Evolutionary conservation across 75 land plant species (phyloP).

Genomic region (Picea sitchensis): DNA sequence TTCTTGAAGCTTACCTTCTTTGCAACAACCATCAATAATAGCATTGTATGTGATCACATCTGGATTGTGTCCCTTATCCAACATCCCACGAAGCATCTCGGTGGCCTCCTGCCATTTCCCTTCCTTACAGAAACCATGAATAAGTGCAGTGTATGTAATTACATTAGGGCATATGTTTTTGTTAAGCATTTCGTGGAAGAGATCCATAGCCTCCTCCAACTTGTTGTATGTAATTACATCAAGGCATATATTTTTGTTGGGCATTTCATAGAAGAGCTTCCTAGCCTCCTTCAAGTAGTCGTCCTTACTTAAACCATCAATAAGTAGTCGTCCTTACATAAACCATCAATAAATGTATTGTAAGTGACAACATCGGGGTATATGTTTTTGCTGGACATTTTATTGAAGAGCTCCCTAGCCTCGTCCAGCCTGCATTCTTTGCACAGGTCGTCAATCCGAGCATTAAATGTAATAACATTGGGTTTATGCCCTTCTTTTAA

Average conservation of each 20-base stretch:
- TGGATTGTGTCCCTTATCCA: background rate
- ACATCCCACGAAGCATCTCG: background rate
- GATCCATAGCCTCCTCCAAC: background rate
- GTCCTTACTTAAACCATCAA: no score
- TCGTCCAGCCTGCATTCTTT: background rate
- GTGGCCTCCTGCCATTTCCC: background rate
- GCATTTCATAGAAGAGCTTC: no score
- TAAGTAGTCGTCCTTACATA: no score
- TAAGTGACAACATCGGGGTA: background rate
- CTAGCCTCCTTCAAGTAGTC: no score
- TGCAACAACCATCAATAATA: slow-evolving; percentile 16
- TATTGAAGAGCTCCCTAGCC: background rate
- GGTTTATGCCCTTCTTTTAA: slow-evolving; percentile 11
- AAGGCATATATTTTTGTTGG: no score
- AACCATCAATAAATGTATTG: background rate
- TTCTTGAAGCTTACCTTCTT: slow-evolving; percentile 12
- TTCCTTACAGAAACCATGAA: background rate
- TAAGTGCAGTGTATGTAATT: slow-evolving; percentile 4
- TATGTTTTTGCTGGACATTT: no score
- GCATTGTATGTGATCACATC: slow-evolving; percentile 1
- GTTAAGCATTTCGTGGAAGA: background rate
- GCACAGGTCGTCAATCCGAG: background rate
- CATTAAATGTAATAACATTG: slow-evolving; percentile 16
- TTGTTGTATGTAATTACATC: background rate
- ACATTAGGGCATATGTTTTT: background rate